Evolutionary conservation across 345 rosid genomes (phyloP).

Genomic region (Syzygium oleosum): DNA sequence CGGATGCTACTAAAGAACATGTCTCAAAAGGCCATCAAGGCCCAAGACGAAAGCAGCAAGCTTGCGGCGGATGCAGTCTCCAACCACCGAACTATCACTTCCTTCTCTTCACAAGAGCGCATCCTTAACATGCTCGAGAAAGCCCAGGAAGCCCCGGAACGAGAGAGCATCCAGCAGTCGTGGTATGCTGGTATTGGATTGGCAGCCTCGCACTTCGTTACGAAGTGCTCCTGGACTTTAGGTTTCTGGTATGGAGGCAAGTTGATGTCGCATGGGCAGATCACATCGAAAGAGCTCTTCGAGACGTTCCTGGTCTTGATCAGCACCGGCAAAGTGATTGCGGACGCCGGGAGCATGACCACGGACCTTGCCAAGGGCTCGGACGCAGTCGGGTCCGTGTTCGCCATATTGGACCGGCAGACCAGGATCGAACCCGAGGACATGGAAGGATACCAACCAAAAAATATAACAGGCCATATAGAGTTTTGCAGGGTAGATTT

Average conservation of each 20-base stretch:
- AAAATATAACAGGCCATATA: slow-evolving; percentile 30
- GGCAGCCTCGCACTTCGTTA: slow-evolving; percentile 33
- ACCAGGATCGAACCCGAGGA: slow-evolving; percentile 54
- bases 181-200: slow-evolving; percentile 57
- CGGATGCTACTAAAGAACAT: slow-evolving; percentile 29
- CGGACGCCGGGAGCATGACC: slow-evolving; percentile 68
- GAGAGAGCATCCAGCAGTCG: slow-evolving; percentile 50
- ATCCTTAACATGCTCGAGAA: slow-evolving; percentile 46
- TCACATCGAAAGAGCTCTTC: slow-evolving; percentile 31
- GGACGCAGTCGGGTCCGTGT: slow-evolving; percentile 37
- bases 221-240: slow-evolving; percentile 36
- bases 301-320: slow-evolving; percentile 57
- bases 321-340: slow-evolving; percentile 51
- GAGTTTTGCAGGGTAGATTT: slow-evolving; percentile 40
- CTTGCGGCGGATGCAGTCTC: slow-evolving; percentile 59
- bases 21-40: slow-evolving; percentile 43
- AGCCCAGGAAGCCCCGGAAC: slow-evolving; percentile 37
- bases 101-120: slow-evolving; percentile 63
- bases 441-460: slow-evolving; percentile 29
- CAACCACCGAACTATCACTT: slow-evolving; percentile 49
- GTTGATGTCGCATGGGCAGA: slow-evolving; percentile 34
- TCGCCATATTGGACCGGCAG: slow-evolving; percentile 39
- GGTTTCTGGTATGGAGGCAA: slow-evolving; percentile 67
- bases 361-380: slow-evolving; percentile 50
- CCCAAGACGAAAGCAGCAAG: slow-evolving; percentile 55